Base-by-base conservation (phyloP, 2,329 filamentous ascomycete species). In the Trichoderma guizhouense region DNA sequence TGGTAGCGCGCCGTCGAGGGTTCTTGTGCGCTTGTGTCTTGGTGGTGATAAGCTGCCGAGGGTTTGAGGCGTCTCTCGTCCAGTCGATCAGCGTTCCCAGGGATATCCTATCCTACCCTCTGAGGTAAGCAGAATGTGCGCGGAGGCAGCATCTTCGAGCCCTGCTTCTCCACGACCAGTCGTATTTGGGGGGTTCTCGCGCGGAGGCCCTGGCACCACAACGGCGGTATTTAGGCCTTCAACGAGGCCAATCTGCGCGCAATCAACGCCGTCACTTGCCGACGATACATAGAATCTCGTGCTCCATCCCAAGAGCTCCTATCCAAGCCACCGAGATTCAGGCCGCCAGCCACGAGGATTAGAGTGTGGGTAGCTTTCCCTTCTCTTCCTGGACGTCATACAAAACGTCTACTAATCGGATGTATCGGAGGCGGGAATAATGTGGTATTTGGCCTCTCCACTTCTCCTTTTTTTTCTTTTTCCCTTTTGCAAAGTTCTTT, bases 361-460 rank as follows among this genome's bases (percentile, higher is more conserved):
- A 53, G 66, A 51, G 43, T 15, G 24, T 36, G 18, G 43, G 36
- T 24, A 32, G 51, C 6, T 32, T 26, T 34, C 4, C 26, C n/a
- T 26, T 14, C 15, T 32, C 14, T 34, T 14, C 24, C 51, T 57
- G 32, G 30, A 43, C 64, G 64, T 67, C 64, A 58, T 67, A 53
- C 51, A 43, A 39, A 14, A 9, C 30, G 51, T 57, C 30, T 66
- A 28, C 57, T 53, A 69, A 53, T 69, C 67, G 67, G 67, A 69
- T 62, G 67, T 69, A 69, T 69, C 67, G 67, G 67, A 67, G 51
- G 47, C 64, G 64, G 67, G 67, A 69, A 61, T 53, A 69, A 62
- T 62, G 39, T 69, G 66, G 57, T 30, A 53, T 62, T 24, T 69
- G 34, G 61, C 26, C 67, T 53, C 67, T 62, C 67, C 67, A 69